A percentile compares a stretch with the other conserved stretches of the same genome.
These are phyloP conservation scores for Xylaria sp. DNA, from an alignment of 2,329 filamentous ascomycete species.

Conservation along the genomic window DNA sequence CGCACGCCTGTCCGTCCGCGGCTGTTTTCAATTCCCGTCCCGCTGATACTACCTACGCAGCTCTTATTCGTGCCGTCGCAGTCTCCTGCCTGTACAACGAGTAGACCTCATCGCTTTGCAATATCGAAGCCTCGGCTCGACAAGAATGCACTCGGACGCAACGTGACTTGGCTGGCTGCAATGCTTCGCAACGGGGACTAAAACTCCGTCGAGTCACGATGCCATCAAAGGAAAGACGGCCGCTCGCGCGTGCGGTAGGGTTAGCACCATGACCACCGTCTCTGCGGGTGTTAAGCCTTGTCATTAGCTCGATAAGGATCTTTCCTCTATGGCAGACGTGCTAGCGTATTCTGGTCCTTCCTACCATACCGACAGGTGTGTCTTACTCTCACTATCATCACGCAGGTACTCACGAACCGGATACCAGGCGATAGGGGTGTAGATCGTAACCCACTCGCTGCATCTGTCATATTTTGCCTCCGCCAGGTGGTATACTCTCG, in stretches of 20 bases:
- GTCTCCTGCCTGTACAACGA: background rate
- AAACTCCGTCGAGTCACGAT: background rate
- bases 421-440: too few species aligned
- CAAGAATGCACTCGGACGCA: background rate
- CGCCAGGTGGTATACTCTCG: background rate
- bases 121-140: background rate
- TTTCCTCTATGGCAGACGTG: constrained; percentile 11
- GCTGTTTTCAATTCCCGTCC: background rate
- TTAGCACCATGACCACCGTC: background rate
- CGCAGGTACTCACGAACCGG: background rate
- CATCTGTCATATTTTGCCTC: background rate
- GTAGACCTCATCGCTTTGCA: background rate
- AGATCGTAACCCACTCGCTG: background rate
- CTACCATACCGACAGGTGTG: background rate
- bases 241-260: background rate
- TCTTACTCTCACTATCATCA: background rate
- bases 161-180: constrained; percentile 1
- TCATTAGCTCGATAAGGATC: background rate
- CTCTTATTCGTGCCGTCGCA: background rate
- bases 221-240: background rate
- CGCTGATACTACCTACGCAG: background rate
- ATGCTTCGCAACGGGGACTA: background rate
- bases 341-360: constrained; percentile 18
- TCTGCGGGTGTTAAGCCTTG: background rate
- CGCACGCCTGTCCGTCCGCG: background rate